Percentiles rank a stretch among this genome's conserved stretches.
Conservation (phyloP, 192 early-diverging fungal species). For the Mycoemilia scoparia region DNA sequence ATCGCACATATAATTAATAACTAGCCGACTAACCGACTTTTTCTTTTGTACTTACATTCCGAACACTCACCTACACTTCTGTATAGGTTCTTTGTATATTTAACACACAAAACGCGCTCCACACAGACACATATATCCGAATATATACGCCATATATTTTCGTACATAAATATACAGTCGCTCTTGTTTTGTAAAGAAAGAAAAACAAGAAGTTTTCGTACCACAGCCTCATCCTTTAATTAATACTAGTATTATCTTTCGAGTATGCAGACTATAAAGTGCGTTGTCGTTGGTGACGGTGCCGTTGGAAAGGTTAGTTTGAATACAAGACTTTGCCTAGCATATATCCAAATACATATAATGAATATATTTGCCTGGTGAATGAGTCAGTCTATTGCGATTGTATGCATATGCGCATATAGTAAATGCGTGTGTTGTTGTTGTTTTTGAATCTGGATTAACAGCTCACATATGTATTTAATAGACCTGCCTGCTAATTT, state of each 20-base stretch:
- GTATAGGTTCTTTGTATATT: too few relatives aligned
- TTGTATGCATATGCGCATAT: not conserved
- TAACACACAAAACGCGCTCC: too few relatives aligned
- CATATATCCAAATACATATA: constrained; percentile 5
- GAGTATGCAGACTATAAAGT: constrained; percentile 65
- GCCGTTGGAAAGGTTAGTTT: constrained; percentile 36
- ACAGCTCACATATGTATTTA: not conserved
- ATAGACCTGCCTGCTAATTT: constrained; percentile 84
- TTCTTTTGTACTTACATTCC: too few relatives aligned
- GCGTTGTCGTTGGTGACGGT: constrained; percentile 64
- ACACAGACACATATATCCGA: too few relatives aligned
- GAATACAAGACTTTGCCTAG: constrained; percentile 4
- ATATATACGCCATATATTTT: too few relatives aligned
- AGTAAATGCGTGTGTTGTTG: not conserved
- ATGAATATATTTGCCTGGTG: too few relatives aligned
- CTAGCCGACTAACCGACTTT: too few relatives aligned
- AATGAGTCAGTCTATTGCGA: too few relatives aligned
- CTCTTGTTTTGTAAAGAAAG: not conserved
- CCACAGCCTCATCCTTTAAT: not conserved
- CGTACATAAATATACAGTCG: too few relatives aligned
- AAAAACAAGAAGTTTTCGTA: too few relatives aligned
- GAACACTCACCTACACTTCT: too few relatives aligned
- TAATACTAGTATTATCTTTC: not conserved
- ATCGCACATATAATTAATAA: too few relatives aligned
- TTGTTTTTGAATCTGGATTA: not conserved